Conservation (phyloP, 805 yeast species). For the Myxozyma neglecta region DNA sequence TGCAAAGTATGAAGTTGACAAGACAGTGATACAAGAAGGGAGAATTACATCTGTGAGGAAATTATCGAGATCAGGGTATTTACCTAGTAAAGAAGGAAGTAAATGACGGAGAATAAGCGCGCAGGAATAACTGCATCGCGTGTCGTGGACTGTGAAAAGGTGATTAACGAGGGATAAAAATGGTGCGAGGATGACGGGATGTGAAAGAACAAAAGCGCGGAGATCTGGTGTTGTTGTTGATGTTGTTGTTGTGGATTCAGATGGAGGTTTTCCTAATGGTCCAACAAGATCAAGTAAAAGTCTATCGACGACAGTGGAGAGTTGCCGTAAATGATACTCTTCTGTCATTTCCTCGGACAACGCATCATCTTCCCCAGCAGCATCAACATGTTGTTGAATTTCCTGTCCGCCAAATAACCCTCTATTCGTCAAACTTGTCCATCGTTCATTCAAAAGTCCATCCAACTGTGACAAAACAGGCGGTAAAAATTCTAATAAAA, state of each 20-base stretch:
- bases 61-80: conserved; percentile 73
- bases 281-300: conserved; percentile 46
- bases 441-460: conserved; percentile 65
- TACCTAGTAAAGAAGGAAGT: conserved; percentile 64
- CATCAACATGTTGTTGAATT: conserved; percentile 3
- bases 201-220: conserved; percentile 55
- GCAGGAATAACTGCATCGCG: conserved; percentile 89
- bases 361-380: conserved; percentile 45
- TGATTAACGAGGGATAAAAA: conserved; percentile 73
- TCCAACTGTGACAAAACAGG: conserved; percentile 72
- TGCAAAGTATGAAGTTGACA: conserved; percentile 71
- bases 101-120: conserved; percentile 76
- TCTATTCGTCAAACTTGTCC: conserved; percentile 59
- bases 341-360: conserved; percentile 98
- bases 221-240: neutral
- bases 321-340: conserved; percentile 87
- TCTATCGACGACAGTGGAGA: conserved; percentile 88
- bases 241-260: neutral
- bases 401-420: conserved; percentile 20
- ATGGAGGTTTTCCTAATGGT: conserved; percentile 13
- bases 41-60: conserved; percentile 65
- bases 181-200: conserved; percentile 70
- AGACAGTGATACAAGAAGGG: conserved; percentile 64
- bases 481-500: conserved; percentile 78
- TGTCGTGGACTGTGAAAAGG: conserved; percentile 78